A percentile compares a stretch with the other conserved stretches of the same genome.
These are phyloP conservation scores for Chrysochromulina parva DNA, from an alignment of 78 protist species.

Conservation along the genomic window DNA sequence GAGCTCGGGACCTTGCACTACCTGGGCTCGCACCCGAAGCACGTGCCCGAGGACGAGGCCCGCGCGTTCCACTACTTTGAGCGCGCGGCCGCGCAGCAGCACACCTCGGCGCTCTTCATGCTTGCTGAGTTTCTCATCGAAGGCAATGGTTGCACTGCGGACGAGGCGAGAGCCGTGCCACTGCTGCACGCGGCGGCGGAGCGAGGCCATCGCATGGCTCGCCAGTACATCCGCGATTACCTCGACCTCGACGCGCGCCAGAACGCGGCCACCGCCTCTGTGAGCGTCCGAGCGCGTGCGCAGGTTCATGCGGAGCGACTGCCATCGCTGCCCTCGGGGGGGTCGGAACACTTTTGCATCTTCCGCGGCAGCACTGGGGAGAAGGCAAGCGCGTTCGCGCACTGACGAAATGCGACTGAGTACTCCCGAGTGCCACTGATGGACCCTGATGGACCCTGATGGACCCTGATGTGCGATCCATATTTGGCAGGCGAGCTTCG, in stretches of 20 bases:
- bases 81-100: neutral
- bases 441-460: too few relatives aligned
- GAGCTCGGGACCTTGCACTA: too few relatives aligned
- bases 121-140: neutral
- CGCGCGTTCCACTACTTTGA: neutral
- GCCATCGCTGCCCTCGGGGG: neutral
- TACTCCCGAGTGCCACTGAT: too few relatives aligned
- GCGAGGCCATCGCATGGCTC: neutral
- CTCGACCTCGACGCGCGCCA: neutral
- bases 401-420: too few relatives aligned
- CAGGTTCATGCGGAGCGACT: neutral
- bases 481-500: too few relatives aligned
- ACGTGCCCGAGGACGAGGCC: neutral
- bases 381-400: too few relatives aligned
- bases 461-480: too few relatives aligned
- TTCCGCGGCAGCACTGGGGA: too few relatives aligned
- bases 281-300: neutral
- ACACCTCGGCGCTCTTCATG: neutral
- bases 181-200: neutral
- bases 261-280: neutral
- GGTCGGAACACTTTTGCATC: neutral
- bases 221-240: neutral
- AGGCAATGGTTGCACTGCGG: neutral
- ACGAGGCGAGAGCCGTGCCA: neutral
- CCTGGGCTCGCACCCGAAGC: too few relatives aligned